Conservation (phyloP, 2,329 filamentous ascomycete genomes). For the Mycosphaerella sp. region DNA sequence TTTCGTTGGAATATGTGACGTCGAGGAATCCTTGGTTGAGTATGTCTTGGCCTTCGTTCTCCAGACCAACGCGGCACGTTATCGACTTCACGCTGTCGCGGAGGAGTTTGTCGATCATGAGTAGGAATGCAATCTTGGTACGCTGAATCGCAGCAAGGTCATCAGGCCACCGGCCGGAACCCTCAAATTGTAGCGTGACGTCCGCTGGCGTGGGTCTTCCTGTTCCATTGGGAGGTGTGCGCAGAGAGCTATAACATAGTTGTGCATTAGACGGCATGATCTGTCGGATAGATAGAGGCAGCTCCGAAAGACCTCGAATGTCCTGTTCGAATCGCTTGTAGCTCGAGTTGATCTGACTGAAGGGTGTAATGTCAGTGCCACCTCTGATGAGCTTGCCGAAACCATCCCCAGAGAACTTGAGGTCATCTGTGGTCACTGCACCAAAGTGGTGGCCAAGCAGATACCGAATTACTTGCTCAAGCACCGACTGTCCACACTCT, state of each 20-base stretch:
- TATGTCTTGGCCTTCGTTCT: constrained; percentile 62
- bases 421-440: constrained; percentile 44
- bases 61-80: constrained; percentile 68
- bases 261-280: constrained; percentile 66
- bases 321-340: constrained; percentile 71
- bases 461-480: constrained; percentile 73
- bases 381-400: constrained; percentile 43
- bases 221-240: constrained; percentile 46
- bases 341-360: constrained; percentile 62
- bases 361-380: constrained; percentile 45
- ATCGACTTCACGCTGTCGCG: constrained; percentile 56
- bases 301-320: constrained; percentile 68
- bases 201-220: constrained; percentile 58
- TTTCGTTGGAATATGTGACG: constrained; percentile 64
- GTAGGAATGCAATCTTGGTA: constrained; percentile 82
- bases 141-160: constrained; percentile 85
- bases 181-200: constrained; percentile 84
- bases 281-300: constrained; percentile 81
- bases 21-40: constrained; percentile 80
- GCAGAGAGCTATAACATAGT: constrained; percentile 66
- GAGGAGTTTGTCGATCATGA: constrained; percentile 67
- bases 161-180: constrained; percentile 89
- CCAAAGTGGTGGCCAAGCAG: constrained; percentile 65
- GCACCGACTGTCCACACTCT: constrained; percentile 53
- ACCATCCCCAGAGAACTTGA: constrained; percentile 43